These are phyloP conservation scores for Ceratobasidium sp. DNA, from an alignment of 1,284 basidiomycete genomes.

Conservation along the genomic window DNA sequence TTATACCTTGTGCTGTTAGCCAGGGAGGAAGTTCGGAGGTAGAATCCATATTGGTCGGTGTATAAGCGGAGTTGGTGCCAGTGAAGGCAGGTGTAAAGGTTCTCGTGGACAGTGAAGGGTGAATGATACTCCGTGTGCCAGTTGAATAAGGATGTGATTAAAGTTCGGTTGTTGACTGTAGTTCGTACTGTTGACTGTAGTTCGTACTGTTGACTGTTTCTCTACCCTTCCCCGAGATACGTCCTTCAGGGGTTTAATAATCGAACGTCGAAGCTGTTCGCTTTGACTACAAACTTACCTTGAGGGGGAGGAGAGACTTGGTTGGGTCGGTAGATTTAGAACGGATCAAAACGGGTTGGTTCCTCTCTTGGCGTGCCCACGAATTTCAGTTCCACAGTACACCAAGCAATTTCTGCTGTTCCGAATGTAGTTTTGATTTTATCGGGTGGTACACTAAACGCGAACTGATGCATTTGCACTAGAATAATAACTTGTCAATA, in stretches of 20 bases:
- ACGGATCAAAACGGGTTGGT: too few species aligned
- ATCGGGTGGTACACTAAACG: slow-evolving; percentile 7
- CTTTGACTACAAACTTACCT: too few species aligned
- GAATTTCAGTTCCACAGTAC: neutral
- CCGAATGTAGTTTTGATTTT: neutral
- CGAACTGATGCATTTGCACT: slow-evolving; percentile 39
- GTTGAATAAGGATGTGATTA: neutral
- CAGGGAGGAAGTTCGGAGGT: neutral
- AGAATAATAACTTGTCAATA: neutral
- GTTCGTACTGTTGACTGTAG: too few species aligned
- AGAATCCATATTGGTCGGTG: neutral
- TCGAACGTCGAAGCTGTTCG: too few species aligned
- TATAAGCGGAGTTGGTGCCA: neutral
- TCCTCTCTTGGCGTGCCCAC: too few species aligned
- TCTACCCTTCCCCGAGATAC: too few species aligned
- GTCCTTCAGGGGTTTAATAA: too few species aligned
- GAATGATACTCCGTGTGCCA: neutral
- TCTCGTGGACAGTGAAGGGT: neutral
- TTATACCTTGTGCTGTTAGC: slow-evolving; percentile 2
- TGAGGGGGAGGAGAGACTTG: too few species aligned
- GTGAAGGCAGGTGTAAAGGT: neutral
- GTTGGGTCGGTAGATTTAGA: too few species aligned
- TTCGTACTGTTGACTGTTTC: too few species aligned
- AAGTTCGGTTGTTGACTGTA: too few species aligned
- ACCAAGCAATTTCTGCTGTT: neutral